Base-by-base conservation (phyloP, 2,329 filamentous ascomycete species). In the Calonectria leucothoes region DNA sequence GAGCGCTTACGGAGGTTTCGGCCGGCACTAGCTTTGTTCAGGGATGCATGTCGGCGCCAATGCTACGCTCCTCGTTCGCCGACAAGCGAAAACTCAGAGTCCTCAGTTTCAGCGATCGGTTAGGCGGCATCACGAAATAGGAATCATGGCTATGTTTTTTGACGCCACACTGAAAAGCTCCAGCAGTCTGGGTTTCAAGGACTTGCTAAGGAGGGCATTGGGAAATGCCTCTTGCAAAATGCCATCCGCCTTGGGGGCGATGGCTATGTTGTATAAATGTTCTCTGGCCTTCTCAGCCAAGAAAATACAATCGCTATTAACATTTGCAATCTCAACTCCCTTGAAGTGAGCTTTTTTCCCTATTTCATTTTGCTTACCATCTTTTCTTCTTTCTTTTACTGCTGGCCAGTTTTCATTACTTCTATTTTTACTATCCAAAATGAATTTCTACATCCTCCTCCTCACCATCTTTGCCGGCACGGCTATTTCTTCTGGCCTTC, bases 381-480 rank as follows among this genome's bases (percentile, higher is more conserved):
- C 57, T 14, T 23, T 25, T 42, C 45, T 25, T 52, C 31, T 66
- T 42, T 49, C 63, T n/a, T 14, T 31, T 6, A 65, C 70, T 72
- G 70, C 70, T 64, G 70, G 70, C 65, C 70, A 68, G 70, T 72
- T 33, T 59, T 27, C 31, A 61, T 49, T 51, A 42, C 23, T 27
- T 39, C 27, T 31, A 35, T 55, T 8, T 49, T 48, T 25, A 69
- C 2, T 6, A 25, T 48, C 14, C 64, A 72, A 2, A 14, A 72
- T 72, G 70, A 52, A 69, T 8, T 64, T n/a, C 17, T 37, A 49
- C 8, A 31, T 49, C 12, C 23, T 68, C 2, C 17, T 48, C 20
- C 35, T 66, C 2, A 29, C 55, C 37, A 25, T 65, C 48, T 68
- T 68, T n/a, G 57, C 48, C 35, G 12, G 23, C 23, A 29, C 37